Evolutionary conservation across 2,329 filamentous ascomycete genomes (phyloP).

Genomic region (Alternaria hordeiaustralica): DNA sequence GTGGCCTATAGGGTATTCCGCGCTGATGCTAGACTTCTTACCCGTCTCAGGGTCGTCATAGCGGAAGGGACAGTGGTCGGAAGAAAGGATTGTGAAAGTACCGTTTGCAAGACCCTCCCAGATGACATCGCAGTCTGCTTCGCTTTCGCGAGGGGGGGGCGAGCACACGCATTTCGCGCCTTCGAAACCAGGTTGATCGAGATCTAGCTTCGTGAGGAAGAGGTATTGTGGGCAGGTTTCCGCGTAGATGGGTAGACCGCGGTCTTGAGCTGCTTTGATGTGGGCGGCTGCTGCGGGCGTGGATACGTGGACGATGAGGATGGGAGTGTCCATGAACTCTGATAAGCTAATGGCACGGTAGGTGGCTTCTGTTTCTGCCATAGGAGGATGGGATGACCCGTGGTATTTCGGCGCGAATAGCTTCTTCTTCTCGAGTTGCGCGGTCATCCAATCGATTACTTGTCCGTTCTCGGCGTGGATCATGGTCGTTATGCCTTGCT

Average conservation of each 20-base stretch:
- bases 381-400: conserved; percentile 56
- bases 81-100: conserved; percentile 61
- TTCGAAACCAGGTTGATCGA: conserved; percentile 60
- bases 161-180: conserved; percentile 63
- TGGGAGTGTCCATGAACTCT: conserved; percentile 60
- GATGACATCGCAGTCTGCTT: conserved; percentile 58
- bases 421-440: conserved; percentile 57
- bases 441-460: conserved; percentile 62
- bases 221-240: conserved; percentile 66
- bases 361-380: conserved; percentile 61
- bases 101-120: conserved; percentile 60
- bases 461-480: conserved; percentile 63
- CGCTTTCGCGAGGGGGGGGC: conserved; percentile 58
- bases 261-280: conserved; percentile 58
- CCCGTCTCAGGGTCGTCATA: conserved; percentile 49
- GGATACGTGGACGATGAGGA: conserved; percentile 62
- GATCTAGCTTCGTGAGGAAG: conserved; percentile 59
- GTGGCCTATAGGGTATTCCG: conserved; percentile 52
- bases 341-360: conserved; percentile 60
- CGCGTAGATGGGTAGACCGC: conserved; percentile 59
- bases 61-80: conserved; percentile 59
- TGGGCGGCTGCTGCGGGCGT: conserved; percentile 55
- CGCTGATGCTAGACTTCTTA: conserved; percentile 57
- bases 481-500: conserved; percentile 60
- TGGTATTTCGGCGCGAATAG: conserved; percentile 61